Evolutionary conservation across 345 rosid species (phyloP).

Genomic region (Pugionium cornutum): DNA sequence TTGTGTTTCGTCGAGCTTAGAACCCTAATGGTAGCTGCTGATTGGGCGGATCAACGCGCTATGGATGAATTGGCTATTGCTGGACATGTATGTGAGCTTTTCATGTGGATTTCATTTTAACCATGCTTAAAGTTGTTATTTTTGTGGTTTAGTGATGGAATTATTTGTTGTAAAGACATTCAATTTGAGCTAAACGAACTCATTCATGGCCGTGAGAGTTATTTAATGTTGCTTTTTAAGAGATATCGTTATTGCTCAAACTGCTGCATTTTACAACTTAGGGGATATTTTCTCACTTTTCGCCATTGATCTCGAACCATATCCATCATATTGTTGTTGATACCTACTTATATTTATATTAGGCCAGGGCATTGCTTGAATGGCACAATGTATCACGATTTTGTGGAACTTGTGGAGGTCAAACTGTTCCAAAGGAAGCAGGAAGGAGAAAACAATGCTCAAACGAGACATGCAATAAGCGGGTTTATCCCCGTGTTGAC

Average conservation of each 20-base stretch:
- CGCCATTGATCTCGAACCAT: background rate
- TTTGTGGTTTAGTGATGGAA: background rate
- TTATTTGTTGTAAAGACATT: too few relatives aligned
- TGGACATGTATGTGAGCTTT: constrained; percentile 73
- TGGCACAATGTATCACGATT: constrained; percentile 70
- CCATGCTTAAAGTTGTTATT: background rate
- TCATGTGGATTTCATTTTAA: background rate
- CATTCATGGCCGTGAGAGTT: background rate
- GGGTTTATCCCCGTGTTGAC: constrained; percentile 88
- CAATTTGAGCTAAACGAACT: background rate
- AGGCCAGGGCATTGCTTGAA: constrained; percentile 90
- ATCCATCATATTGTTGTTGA: background rate
- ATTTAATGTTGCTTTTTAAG: background rate
- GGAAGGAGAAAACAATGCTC: constrained; percentile 79
- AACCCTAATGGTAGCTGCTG: constrained; percentile 91
- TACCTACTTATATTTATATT: background rate
- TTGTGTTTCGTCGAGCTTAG: constrained; percentile 83
- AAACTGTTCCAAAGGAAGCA: constrained; percentile 72
- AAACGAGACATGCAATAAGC: constrained; percentile 60
- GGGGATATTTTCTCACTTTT: background rate
- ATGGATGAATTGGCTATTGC: constrained; percentile 94
- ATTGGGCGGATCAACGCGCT: constrained; percentile 72
- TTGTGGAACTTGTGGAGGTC: constrained; percentile 82
- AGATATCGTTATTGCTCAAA: background rate
- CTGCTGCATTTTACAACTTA: background rate